phyloP scores from a whole-genome alignment of 805 yeast genomes.

The Candida qinlingensis region DNA sequence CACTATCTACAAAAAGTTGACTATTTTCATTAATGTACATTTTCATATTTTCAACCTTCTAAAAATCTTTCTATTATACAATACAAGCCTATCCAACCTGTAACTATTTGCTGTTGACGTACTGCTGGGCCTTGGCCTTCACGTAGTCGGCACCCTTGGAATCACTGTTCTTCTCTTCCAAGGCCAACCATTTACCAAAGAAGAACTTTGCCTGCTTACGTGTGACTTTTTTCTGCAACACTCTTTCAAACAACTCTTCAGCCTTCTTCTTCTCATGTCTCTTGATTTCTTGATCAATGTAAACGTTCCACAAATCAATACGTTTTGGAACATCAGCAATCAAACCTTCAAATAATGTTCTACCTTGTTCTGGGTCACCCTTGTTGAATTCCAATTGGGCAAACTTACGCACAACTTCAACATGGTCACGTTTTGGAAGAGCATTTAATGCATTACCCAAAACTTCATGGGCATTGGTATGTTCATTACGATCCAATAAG shows the following conservation, averaged over 20 bases:
- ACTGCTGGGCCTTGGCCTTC: conserved; percentile 86
- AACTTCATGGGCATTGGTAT: conserved; percentile 63
- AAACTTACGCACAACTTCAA: conserved; percentile 80
- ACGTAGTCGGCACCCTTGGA: conserved; percentile 73
- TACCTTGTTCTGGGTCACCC: conserved; percentile 92
- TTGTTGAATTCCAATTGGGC: conserved; percentile 81
- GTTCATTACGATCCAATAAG: conserved; percentile 51
- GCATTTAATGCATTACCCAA: conserved; percentile 68
- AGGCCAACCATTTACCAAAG: conserved; percentile 86
- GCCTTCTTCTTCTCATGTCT: conserved; percentile 57
- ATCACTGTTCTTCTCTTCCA: conserved; percentile 67
- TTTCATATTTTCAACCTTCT: neutral
- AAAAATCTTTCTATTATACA: conserved; percentile 2
- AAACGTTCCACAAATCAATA: conserved; percentile 92
- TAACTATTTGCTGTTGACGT: conserved; percentile 35
- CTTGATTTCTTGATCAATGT: conserved; percentile 89
- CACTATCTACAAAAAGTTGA: neutral
- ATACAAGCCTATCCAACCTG: neutral
- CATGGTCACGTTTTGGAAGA: conserved; percentile 66
- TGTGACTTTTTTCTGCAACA: conserved; percentile 55
- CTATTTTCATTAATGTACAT: neutral
- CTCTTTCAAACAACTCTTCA: conserved; percentile 81
- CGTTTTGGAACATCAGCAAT: conserved; percentile 86
- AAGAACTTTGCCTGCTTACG: conserved; percentile 92
- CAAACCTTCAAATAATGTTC: conserved; percentile 91